Evolutionary conservation across 805 yeast species (phyloP), one percentile per base, ranked within the genome.

Genomic region (Cephaloascus albidus): DNA sequence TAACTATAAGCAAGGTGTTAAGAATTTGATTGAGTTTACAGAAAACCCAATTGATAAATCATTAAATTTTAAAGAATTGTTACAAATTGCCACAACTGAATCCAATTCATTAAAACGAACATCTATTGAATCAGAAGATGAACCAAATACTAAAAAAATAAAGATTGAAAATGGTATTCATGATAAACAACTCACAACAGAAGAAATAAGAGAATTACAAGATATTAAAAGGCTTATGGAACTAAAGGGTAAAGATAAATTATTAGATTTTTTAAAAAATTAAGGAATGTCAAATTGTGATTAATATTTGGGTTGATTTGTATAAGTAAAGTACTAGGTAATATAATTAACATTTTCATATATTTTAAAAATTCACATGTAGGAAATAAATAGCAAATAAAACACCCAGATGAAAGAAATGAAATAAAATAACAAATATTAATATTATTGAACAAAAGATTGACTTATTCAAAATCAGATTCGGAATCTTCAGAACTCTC

Each of bases 241-340:
- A 45, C 43, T 73, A 33, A 88, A 84, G 55, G 95, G 95, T 1
- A 72, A 73, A 47, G 85, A 78, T 3, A 71, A 74, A 36, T 56
- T 88, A 35, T 38, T 85, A 45, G 57, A 72, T 35, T 82, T 86
- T 53, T 65, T 87, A 41, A 61, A 61, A 41, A 23, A 12, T 23
- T n/a, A n/a, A n/a, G n/a, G n/a, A 12, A 23, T 23, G 28, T 23
- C 28, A 23, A 12, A 8, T 23, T 23, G 28, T 23, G 12, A 23
- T 23, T 23, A 23, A 8, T 23, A 12, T 23, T 6, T 23, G 28
- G 28, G 28, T 23, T 6, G 6, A 23, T 23, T 23, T 23, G 6
- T 8, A n/a, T n/a, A n/a, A n/a, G n/a, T n/a, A n/a, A n/a, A n/a
- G n/a, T n/a, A n/a, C n/a, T n/a, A n/a, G n/a, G n/a, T n/a, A n/a